A percentile compares a stretch with the other conserved stretches of the same genome.
These are phyloP conservation scores for Aspergillus baeticus DNA, from an alignment of 495 filamentous ascomycete genomes.

Conservation along the genomic window DNA sequence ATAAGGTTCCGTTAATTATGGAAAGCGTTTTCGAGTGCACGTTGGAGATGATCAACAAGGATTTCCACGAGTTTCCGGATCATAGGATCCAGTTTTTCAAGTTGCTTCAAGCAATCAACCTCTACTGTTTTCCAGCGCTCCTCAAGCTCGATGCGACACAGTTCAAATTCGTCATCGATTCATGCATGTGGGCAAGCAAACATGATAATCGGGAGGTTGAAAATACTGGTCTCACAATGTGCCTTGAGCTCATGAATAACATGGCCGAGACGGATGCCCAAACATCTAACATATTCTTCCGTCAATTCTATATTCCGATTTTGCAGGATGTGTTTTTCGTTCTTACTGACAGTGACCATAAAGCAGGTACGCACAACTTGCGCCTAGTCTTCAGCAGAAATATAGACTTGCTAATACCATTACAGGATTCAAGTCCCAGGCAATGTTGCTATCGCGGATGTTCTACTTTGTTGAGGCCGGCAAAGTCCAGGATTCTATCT, in stretches of 20 bases:
- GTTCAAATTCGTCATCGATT: constrained; percentile 99
- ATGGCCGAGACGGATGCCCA: constrained; percentile 86
- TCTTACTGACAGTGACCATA: constrained; percentile 95
- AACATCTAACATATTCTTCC: constrained; percentile 93
- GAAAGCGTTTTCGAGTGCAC: constrained; percentile 99
- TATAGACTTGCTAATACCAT: not conserved
- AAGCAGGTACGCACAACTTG: constrained; percentile 63
- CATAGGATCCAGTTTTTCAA: constrained; percentile 99
- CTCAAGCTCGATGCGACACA: constrained; percentile 90
- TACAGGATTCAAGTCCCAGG: constrained; percentile 89
- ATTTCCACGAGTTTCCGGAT: constrained; percentile 98
- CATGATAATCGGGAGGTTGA: constrained; percentile 99
- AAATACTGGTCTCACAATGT: constrained; percentile 97
- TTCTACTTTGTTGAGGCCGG: constrained; percentile 86
- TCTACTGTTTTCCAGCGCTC: constrained; percentile 92
- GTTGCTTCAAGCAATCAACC: constrained; percentile 89
- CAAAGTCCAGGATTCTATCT: constrained; percentile 90
- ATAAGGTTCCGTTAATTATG: constrained; percentile 96
- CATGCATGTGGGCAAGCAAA: constrained; percentile 99
- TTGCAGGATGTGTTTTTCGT: constrained; percentile 99
- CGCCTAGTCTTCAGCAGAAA: not conserved
- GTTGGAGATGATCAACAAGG: constrained; percentile 99
- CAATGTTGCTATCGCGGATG: constrained; percentile 88
- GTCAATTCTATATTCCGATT: constrained; percentile 91
- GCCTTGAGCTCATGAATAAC: constrained; percentile 94